These are phyloP conservation scores for Aureobasidium sp. DNA, from an alignment of 2,329 filamentous ascomycete genomes.

Conservation along the genomic window DNA sequence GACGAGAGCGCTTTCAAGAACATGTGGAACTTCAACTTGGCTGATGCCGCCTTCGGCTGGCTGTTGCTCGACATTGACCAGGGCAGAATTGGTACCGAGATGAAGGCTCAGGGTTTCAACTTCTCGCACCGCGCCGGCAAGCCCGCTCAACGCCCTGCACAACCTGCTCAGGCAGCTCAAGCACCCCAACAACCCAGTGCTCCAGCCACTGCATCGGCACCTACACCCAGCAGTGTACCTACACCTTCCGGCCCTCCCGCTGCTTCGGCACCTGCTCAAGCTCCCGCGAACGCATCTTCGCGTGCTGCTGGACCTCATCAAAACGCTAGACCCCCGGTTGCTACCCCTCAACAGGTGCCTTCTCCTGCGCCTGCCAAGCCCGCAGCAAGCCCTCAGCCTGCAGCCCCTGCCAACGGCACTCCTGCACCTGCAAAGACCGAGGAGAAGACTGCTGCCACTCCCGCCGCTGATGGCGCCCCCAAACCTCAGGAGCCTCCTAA, in stretches of 20 bases:
- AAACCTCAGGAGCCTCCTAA: conserved; percentile 37
- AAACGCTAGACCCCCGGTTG: neutral
- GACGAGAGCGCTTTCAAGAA: conserved; percentile 99
- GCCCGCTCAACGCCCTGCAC: conserved; percentile 31
- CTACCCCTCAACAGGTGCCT: conserved; percentile 4
- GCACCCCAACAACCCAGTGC: conserved; percentile 29
- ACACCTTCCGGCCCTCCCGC: conserved; percentile 24
- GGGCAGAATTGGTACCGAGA: conserved; percentile 93
- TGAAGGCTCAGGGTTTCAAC: conserved; percentile 98
- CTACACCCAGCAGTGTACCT: conserved; percentile 29
- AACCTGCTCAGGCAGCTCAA: conserved; percentile 28
- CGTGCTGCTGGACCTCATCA: conserved; percentile 15
- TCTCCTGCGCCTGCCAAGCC: conserved; percentile 17
- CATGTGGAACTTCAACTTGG: conserved; percentile 99
- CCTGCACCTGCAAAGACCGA: conserved; percentile 13
- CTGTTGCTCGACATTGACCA: conserved; percentile 91
- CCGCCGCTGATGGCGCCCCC: conserved; percentile 34
- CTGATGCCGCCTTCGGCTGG: conserved; percentile 95
- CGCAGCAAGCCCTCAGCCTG: conserved; percentile 2
- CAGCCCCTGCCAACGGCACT: conserved; percentile 10
- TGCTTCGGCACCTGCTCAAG: conserved; percentile 16
- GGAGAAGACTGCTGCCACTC: conserved; percentile 34
- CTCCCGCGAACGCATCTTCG: conserved; percentile 30
- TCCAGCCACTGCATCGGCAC: conserved; percentile 28
- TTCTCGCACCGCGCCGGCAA: conserved; percentile 93